A percentile compares a stretch with the other conserved stretches of the same genome.
Conservation (phyloP, 2,329 filamentous ascomycete genomes). For the Fusarium pilosicola region DNA sequence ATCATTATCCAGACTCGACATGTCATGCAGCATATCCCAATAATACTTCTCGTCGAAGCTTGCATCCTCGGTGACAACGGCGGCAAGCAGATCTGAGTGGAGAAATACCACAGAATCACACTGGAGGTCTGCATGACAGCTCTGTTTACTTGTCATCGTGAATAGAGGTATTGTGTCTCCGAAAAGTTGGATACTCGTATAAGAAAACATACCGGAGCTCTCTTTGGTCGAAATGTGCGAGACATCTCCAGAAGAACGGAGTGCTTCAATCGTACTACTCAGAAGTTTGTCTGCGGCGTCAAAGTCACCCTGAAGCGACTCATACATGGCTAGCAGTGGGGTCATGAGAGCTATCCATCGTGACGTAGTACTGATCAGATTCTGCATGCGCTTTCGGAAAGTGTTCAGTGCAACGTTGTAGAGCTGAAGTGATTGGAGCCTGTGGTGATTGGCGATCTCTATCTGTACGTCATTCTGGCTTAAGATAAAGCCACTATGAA, state of each 20-base stretch:
- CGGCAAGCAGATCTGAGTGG: neutral
- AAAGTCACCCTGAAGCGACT: neutral
- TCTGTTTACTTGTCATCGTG: neutral
- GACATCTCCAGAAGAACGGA: neutral
- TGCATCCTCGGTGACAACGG: neutral
- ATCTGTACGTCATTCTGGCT: neutral
- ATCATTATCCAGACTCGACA: no score
- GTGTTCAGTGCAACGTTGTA: neutral
- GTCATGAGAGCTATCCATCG: neutral
- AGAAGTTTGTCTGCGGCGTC: neutral
- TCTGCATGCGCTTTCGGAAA: neutral
- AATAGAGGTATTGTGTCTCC: neutral
- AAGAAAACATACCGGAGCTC: neutral
- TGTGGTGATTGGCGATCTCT: neutral
- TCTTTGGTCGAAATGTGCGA: neutral
- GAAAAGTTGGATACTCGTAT: neutral
- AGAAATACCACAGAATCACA: neutral
- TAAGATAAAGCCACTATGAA: neutral
- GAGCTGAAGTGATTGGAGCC: neutral
- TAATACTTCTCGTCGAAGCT: no score
- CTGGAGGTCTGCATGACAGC: no score
- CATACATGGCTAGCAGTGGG: neutral
- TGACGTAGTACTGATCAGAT: rapidly evolving
- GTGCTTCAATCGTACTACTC: neutral
- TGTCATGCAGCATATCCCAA: neutral